Conservation (phyloP, 2,329 filamentous ascomycete species). For the Verticillium nonalfalfae region DNA sequence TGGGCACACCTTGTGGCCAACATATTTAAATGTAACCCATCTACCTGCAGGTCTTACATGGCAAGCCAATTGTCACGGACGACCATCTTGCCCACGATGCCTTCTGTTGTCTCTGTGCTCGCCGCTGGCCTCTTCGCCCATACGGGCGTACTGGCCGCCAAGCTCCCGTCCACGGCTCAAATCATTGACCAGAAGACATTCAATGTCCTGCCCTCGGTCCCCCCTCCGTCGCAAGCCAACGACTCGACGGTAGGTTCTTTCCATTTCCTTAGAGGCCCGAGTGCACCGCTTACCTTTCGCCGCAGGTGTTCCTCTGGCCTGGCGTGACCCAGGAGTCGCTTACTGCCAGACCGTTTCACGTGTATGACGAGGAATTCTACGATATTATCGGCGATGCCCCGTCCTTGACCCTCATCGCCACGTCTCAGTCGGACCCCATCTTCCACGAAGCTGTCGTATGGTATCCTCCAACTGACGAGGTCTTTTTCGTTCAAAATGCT, state of each 20-base stretch:
- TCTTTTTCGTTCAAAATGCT: slow-evolving; percentile 49
- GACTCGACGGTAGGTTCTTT: slow-evolving; percentile 23
- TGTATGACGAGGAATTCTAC: slow-evolving; percentile 45
- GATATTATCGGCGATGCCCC: slow-evolving; percentile 42
- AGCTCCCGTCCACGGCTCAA: slow-evolving; percentile 21
- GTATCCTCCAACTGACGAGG: slow-evolving; percentile 40
- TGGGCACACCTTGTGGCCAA: not conserved
- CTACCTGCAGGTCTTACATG: not conserved
- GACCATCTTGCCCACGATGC: not conserved
- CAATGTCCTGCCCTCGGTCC: slow-evolving; percentile 31
- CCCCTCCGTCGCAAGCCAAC: slow-evolving; percentile 27
- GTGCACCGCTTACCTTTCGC: not conserved
- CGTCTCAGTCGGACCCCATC: slow-evolving; percentile 34
- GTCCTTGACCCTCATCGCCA: slow-evolving; percentile 41
- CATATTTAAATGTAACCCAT: not conserved
- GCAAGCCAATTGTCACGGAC: not conserved
- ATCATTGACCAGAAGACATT: slow-evolving; percentile 36
- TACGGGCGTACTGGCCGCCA: slow-evolving; percentile 15
- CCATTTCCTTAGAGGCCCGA: not conserved
- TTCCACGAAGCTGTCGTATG: slow-evolving; percentile 53
- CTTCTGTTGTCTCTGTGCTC: not conserved
- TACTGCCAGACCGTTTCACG: slow-evolving; percentile 28
- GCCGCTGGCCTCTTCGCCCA: slow-evolving; percentile 2
- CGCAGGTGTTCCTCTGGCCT: slow-evolving; percentile 36
- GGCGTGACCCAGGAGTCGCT: slow-evolving; percentile 31